Conservation (phyloP, 164 flowering plant species). For the Saururus chinensis region DNA sequence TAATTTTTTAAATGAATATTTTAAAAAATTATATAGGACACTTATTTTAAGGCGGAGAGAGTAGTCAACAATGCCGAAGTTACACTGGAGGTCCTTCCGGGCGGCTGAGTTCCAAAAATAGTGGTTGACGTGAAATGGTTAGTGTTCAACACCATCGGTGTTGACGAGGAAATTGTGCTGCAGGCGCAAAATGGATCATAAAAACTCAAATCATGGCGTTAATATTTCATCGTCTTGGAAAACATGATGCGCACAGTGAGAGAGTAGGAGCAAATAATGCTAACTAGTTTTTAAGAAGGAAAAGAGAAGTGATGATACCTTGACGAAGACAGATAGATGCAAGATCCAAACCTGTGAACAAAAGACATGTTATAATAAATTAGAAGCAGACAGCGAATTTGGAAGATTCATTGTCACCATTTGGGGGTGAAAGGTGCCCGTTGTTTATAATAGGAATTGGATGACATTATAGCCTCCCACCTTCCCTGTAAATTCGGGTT, state of each 20-base stretch:
- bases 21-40: no score
- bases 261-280: not conserved
- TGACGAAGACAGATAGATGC: constrained; percentile 37
- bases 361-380: not conserved
- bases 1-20: no score
- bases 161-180: constrained; percentile 15
- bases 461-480: no score
- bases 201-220: not conserved
- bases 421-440: no score
- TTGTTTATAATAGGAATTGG: no score
- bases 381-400: no score
- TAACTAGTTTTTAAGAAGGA: no score
- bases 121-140: constrained; percentile 21
- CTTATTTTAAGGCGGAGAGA: no score
- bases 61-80: constrained; percentile 18
- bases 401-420: no score
- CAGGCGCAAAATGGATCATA: not conserved
- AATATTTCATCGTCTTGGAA: not conserved
- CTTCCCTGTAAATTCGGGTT: no score
- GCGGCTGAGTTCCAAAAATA: constrained; percentile 35
- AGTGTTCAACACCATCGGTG: constrained; percentile 28
- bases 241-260: not conserved
- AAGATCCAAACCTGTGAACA: constrained; percentile 54
- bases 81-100: constrained; percentile 25
- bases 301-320: constrained; percentile 1